Base-by-base conservation (phyloP, 345 rosid genomes). In the Ceriops decandra region DNA sequence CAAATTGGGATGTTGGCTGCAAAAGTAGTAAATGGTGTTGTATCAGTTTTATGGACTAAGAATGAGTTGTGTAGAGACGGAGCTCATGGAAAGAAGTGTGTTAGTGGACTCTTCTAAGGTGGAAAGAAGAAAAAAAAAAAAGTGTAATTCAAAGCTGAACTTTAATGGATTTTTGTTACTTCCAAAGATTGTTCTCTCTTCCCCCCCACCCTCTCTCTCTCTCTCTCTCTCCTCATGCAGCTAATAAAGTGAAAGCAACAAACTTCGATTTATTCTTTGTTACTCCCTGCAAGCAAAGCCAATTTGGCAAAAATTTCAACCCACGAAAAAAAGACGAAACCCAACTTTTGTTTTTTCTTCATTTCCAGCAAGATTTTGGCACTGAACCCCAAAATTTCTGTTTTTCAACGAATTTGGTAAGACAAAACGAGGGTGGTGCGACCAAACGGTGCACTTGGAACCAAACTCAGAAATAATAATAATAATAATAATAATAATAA, bases 261-360 rank as follows among this genome's bases (percentile, higher is more conserved):
- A 7, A 51, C 57, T 52, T 57, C 60, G 60, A 79, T 27, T 56
- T 79, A 85, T 80, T 82, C 86, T 80, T 85, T 82, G 88, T 73
- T 69, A 64, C 80, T 78, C 75, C 72, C 64, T 52, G 20, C 88
- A 85, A 85, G 86, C 88, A 85, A 85, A 80, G 81, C 77, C 70
- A 69, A 66, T 56, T 73, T 70, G 74, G 72, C 52, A 38, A 64
- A 47, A 47, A 57, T 11, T 56, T 76, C 71, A 67, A 73, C 69
- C 49, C 13, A 13, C 70, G 5, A 32, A 32, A 28, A 71, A 80
- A 78, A 68, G 80, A 69, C 72, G 63, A 64, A 74, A 71, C 59
- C 28, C 56, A 38, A 56, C 77, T 52, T 67, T 54, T 57, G 71
- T 62, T 52, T 60, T 69, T 15, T 57, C 53, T 32, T 24, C 28